A percentile compares a stretch with the other conserved stretches of the same genome.
Evolutionary conservation across 352 stramenopile genomes (phyloP).

Genomic region (Globisporangium cederbergense): DNA sequence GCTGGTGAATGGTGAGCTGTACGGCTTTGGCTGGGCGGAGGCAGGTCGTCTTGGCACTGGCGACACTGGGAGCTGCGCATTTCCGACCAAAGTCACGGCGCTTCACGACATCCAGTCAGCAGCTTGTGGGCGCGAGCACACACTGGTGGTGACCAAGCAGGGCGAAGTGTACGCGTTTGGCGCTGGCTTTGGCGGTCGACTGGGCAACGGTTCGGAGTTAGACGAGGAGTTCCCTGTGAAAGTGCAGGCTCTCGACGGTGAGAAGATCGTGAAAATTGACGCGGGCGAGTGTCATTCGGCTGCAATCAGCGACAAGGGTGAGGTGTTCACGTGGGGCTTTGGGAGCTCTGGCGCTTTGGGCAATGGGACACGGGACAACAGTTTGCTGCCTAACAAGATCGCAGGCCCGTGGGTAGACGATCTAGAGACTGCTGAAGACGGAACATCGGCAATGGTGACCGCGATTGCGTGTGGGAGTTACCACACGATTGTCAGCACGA

Average conservation of each 20-base stretch:
- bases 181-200: slow-evolving; percentile 68
- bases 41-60: slow-evolving; percentile 77
- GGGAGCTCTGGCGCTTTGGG: slow-evolving; percentile 79
- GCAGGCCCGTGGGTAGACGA: slow-evolving; percentile 29
- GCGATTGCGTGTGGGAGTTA: slow-evolving; percentile 71
- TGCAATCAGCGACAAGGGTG: slow-evolving; percentile 51
- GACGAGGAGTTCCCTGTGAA: slow-evolving; percentile 54
- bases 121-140: slow-evolving; percentile 82
- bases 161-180: slow-evolving; percentile 71
- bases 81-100: slow-evolving; percentile 49
- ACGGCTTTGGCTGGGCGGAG: slow-evolving; percentile 83
- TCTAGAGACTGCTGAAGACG: slow-evolving; percentile 1
- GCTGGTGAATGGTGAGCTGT: slow-evolving; percentile 59
- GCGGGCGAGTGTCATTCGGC: slow-evolving; percentile 82
- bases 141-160: slow-evolving; percentile 47
- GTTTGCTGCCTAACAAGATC: slow-evolving; percentile 36
- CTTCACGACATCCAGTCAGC: slow-evolving; percentile 49
- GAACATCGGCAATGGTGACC: slow-evolving; percentile 17
- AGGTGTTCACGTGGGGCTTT: slow-evolving; percentile 87
- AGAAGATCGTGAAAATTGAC: slow-evolving; percentile 47
- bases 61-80: slow-evolving; percentile 61
- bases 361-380: slow-evolving; percentile 57
- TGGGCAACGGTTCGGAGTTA: slow-evolving; percentile 61
- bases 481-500: slow-evolving; percentile 61
- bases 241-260: slow-evolving; percentile 31